Evolutionary conservation across 2,329 filamentous ascomycete species (phyloP).

Genomic region (Penicillium freii): DNA sequence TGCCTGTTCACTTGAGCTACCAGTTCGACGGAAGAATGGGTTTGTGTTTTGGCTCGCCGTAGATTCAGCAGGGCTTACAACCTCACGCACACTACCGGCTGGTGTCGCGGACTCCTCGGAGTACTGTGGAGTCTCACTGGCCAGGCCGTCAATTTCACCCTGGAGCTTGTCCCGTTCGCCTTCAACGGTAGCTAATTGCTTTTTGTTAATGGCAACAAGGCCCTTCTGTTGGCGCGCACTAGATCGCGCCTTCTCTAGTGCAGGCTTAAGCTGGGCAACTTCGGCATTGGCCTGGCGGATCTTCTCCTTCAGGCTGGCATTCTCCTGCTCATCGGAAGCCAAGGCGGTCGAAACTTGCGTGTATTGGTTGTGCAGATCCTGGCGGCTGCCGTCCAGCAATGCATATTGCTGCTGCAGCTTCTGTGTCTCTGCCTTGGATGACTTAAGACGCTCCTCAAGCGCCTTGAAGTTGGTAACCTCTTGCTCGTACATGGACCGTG

Average conservation of each 20-base stretch:
- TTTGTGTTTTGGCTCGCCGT: constrained; percentile 74
- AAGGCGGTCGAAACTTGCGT: constrained; percentile 70
- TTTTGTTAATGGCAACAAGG: constrained; percentile 96
- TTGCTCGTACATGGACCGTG: constrained; percentile 86
- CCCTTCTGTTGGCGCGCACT: constrained; percentile 95
- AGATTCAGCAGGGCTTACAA: constrained; percentile 65
- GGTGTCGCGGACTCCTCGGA: constrained; percentile 45
- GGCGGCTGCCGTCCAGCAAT: constrained; percentile 73
- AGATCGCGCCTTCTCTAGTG: constrained; percentile 88
- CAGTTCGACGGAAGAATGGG: constrained; percentile 78
- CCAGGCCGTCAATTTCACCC: constrained; percentile 68
- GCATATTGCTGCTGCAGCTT: constrained; percentile 83
- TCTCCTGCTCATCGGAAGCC: constrained; percentile 86
- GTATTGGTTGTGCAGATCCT: constrained; percentile 80
- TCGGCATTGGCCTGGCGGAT: constrained; percentile 81
- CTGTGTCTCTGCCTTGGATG: constrained; percentile 74
- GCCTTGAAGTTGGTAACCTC: constrained; percentile 83
- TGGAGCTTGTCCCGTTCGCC: constrained; percentile 84
- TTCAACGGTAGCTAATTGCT: constrained; percentile 88
- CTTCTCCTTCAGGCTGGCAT: constrained; percentile 77
- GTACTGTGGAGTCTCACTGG: constrained; percentile 61
- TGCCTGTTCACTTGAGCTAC: constrained; percentile 47
- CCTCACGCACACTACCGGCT: constrained; percentile 45
- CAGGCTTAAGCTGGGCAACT: constrained; percentile 78
- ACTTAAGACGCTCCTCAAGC: constrained; percentile 76